Conservation (phyloP, 371 early-diverging fungal species). For the Dichotomocladium elegans region DNA sequence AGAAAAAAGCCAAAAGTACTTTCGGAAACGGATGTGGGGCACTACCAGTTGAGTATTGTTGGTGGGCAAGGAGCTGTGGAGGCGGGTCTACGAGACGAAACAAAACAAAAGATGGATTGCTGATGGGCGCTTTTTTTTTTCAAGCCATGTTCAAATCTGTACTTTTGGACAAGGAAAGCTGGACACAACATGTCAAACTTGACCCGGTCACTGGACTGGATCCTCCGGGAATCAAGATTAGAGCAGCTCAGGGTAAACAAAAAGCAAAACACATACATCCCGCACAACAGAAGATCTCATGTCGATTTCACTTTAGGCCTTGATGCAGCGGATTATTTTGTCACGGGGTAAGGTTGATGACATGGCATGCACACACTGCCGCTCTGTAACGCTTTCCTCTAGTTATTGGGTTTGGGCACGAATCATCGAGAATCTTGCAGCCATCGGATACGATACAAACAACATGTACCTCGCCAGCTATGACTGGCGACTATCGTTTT, state of each 20-base stretch:
- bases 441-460: slow-evolving; percentile 86
- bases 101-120: background rate
- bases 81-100: no score
- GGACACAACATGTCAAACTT: slow-evolving; percentile 81
- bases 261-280: no score
- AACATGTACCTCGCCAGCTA: slow-evolving; percentile 87
- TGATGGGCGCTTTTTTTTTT: background rate
- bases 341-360: slow-evolving; percentile 63
- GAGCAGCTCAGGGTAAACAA: slow-evolving; percentile 75
- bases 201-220: slow-evolving; percentile 86
- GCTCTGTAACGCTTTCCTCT: background rate
- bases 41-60: slow-evolving; percentile 54
- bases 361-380: background rate
- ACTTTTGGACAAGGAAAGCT: slow-evolving; percentile 80
- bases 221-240: slow-evolving; percentile 76
- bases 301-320: no score
- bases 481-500: slow-evolving; percentile 89
- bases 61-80: no score
- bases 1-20: slow-evolving; percentile 73
- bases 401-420: slow-evolving; percentile 94
- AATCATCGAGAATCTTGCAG: slow-evolving; percentile 79
- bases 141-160: slow-evolving; percentile 81
- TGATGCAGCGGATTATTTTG: slow-evolving; percentile 91
- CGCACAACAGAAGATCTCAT: no score
- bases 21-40: slow-evolving; percentile 93